Base-by-base conservation (phyloP, 2,329 filamentous ascomycete genomes). In the Didymella segeticola region DNA sequence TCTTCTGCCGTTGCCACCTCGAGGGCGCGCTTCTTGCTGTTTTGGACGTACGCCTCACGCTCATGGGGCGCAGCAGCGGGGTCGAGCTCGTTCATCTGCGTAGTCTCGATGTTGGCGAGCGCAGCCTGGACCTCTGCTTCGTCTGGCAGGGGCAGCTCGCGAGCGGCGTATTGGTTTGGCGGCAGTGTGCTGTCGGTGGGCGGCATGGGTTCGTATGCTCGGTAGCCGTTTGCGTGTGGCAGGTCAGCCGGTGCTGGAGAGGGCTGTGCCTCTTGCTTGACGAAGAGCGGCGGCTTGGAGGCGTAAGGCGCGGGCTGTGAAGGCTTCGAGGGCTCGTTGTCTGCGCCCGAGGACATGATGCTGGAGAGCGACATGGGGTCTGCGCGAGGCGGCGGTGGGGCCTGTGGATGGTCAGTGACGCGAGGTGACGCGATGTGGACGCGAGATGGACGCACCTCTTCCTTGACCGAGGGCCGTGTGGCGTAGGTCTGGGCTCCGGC, bases 311-410 rank as follows among this genome's bases (percentile, higher is more conserved):
- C 70, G 56, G 50, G 72, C 34, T 77, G 79, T 36, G 71, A 61
- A 31, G 60, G 69, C 43, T 73, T 75, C 14, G 85, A 81, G 47
- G 89, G 86, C 42, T 91, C 88, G 50, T 89, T 83, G 50, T 91
- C 88, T 49, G 89, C 83, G 62, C 86, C 92, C 4, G 91, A 93
- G 14, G 91, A 93, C 36, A 98, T 87, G 55, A 98, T 96, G 72
- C 93, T 97, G 62, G 91, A 95, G 70, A 98, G 95, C 5, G 93
- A 95, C 93, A 97, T 97, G 47, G 93, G 89, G 72, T 96, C 90
- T 53, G 89, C 88, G 72, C 92, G 87, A 63, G 89, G 85, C 46
- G 88, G 90, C 85, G 92, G 73, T 29, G 12, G 20, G 34, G 63
- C 58, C 69, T 69, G 52, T 53, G 33, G 38, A 22, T 0, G 15